A percentile compares a stretch with the other conserved stretches of the same genome.
These are phyloP conservation scores for Phaeosphaeria sp. DNA, from an alignment of 2,329 filamentous ascomycete genomes.

Conservation along the genomic window DNA sequence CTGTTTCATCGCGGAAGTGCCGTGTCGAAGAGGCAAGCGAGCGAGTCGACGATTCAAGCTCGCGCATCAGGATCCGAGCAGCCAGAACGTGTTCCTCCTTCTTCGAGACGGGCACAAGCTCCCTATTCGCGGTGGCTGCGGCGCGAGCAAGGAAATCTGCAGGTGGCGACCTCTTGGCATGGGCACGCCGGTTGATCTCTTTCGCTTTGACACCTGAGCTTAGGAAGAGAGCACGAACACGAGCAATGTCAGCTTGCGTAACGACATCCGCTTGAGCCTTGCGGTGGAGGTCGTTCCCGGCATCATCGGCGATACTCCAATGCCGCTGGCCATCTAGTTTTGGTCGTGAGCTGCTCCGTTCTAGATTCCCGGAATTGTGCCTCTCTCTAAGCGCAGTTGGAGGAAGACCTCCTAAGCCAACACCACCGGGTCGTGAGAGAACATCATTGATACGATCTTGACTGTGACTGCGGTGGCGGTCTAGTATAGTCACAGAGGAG, in stretches of 20 bases:
- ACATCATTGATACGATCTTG: slow-evolving; percentile 38
- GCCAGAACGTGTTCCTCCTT: slow-evolving; percentile 63
- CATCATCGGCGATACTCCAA: slow-evolving; percentile 64
- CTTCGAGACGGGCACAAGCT: slow-evolving; percentile 55
- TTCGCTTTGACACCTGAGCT: slow-evolving; percentile 89
- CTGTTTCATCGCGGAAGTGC: slow-evolving; percentile 56
- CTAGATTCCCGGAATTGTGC: slow-evolving; percentile 10
- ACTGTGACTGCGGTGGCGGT: slow-evolving; percentile 27
- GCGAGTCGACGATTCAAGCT: slow-evolving; percentile 54
- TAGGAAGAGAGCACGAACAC: slow-evolving; percentile 77
- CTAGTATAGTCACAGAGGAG: slow-evolving; percentile 28
- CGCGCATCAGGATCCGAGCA: slow-evolving; percentile 57
- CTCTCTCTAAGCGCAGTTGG: slow-evolving; percentile 36
- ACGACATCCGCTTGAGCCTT: slow-evolving; percentile 29
- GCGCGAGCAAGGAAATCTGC: slow-evolving; percentile 48
- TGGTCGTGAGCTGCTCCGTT: slow-evolving; percentile 42
- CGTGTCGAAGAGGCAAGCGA: slow-evolving; percentile 59
- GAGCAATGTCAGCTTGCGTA: slow-evolving; percentile 74
- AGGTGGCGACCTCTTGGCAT: slow-evolving; percentile 50
- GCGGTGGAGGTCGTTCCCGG: slow-evolving; percentile 44
- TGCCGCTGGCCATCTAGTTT: slow-evolving; percentile 55
- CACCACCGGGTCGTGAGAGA: slow-evolving; percentile 40
- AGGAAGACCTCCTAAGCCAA: slow-evolving; percentile 36
- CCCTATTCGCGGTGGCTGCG: slow-evolving; percentile 52
- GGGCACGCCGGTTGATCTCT: slow-evolving; percentile 74